phyloP scores from a whole-genome alignment of 2,329 filamentous ascomycete species.

The Ophiosphaerella korrae region DNA sequence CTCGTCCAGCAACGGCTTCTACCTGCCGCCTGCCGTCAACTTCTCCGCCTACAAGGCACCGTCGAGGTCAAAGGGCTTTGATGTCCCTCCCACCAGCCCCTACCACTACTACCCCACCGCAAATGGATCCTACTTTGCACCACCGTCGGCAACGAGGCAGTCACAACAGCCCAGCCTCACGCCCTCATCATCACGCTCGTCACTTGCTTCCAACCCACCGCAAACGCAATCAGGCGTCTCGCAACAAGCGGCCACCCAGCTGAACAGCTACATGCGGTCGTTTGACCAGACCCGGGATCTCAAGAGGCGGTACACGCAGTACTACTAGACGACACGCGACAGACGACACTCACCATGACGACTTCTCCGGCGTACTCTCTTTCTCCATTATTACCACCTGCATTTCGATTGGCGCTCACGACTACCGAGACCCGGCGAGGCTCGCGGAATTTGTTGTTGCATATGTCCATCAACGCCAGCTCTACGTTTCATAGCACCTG shows the following conservation, averaged over 20 bases:
- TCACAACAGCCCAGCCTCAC: slow-evolving; percentile 51
- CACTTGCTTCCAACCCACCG: slow-evolving; percentile 74
- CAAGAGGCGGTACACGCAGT: slow-evolving; percentile 49
- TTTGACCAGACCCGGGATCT: slow-evolving; percentile 80
- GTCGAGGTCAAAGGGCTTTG: slow-evolving; percentile 50
- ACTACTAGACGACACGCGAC: slow-evolving; percentile 27
- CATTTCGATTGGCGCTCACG: slow-evolving; percentile 18
- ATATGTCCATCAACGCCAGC: slow-evolving; percentile 22
- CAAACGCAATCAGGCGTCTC: slow-evolving; percentile 64
- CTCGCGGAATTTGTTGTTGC: slow-evolving; percentile 29
- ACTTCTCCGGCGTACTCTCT: slow-evolving; percentile 13
- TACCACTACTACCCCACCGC: slow-evolving; percentile 43
- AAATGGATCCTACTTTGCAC: slow-evolving; percentile 47
- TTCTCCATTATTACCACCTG: slow-evolving; percentile 9
- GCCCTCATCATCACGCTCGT: slow-evolving; percentile 79
- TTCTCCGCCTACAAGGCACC: slow-evolving; percentile 69
- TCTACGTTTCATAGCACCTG: slow-evolving; percentile 22
- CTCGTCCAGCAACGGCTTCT: slow-evolving; percentile 62
- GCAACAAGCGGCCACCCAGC: slow-evolving; percentile 76
- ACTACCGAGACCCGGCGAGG: slow-evolving; percentile 17
- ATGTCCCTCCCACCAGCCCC: slow-evolving; percentile 54
- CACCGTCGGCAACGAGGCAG: slow-evolving; percentile 32
- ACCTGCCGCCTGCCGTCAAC: slow-evolving; percentile 76
- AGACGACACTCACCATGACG: slow-evolving; percentile 10
- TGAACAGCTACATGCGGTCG: slow-evolving; percentile 83